phyloP scores from a whole-genome alignment of 805 yeast genomes.

The Myxozyma neglecta region DNA sequence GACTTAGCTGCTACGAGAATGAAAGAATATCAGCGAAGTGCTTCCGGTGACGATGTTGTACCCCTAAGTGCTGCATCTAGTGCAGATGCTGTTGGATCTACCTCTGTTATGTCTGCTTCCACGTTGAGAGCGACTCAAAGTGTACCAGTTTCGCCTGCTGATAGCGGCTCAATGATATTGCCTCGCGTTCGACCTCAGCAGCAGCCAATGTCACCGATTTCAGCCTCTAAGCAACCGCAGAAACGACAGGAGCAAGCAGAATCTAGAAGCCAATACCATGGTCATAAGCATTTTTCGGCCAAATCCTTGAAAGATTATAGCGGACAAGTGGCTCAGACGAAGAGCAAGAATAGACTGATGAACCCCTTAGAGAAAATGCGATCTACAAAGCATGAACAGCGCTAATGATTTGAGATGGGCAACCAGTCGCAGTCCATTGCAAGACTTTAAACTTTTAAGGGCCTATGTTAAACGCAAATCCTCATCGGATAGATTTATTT shows the following conservation, averaged over 20 bases:
- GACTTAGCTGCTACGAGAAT: slow-evolving; percentile 8
- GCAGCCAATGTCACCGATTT: neutral
- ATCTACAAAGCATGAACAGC: no score
- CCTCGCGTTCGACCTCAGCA: slow-evolving; percentile 3
- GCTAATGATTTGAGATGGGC: no score
- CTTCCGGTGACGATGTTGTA: neutral
- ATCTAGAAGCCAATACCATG: neutral
- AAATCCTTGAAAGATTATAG: neutral
- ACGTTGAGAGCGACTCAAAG: slow-evolving; percentile 4
- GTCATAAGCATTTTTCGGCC: neutral
- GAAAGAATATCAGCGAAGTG: slow-evolving; percentile 10
- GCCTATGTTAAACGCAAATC: no score
- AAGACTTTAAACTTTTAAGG: no score
- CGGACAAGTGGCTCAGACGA: no score
- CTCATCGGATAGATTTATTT: no score
- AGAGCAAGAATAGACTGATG: no score
- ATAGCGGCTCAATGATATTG: neutral
- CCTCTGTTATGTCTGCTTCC: slow-evolving; percentile 3
- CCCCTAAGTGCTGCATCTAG: neutral
- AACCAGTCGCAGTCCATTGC: no score
- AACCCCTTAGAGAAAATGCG: no score
- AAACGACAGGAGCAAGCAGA: neutral
- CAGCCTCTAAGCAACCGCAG: neutral
- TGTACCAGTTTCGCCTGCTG: slow-evolving; percentile 1
- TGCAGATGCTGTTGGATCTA: neutral